Evolutionary conservation across 2,329 filamentous ascomycete species (phyloP).

Genomic region (Aspergillus transmontanensis): DNA sequence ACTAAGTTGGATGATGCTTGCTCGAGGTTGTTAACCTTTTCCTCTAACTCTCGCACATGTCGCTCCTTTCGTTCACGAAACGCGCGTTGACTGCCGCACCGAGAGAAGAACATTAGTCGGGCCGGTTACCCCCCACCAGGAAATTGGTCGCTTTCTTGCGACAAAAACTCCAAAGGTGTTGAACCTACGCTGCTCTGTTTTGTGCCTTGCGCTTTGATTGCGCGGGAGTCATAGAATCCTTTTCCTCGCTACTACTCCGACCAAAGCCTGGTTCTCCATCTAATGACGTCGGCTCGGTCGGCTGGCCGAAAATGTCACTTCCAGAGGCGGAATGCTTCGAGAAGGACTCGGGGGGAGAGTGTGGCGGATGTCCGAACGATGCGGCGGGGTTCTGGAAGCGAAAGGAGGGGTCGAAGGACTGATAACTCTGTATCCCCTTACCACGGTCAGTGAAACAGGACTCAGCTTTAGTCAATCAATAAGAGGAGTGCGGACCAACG

Average conservation of each 20-base stretch:
- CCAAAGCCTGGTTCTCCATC: conserved; percentile 33
- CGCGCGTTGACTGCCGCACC: conserved; percentile 73
- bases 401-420: conserved; percentile 42
- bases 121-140: background rate
- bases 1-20: conserved; percentile 71
- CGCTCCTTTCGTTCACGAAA: conserved; percentile 95
- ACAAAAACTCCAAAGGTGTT: conserved; percentile 1
- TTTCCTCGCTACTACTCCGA: conserved; percentile 57
- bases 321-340: conserved; percentile 36
- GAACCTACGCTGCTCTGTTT: conserved; percentile 70
- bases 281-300: conserved; percentile 29
- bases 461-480: background rate
- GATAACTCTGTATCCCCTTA: conserved; percentile 30
- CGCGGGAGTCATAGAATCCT: conserved; percentile 56
- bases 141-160: background rate
- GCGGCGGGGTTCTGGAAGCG: conserved; percentile 33
- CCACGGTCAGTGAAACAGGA: conserved; percentile 15
- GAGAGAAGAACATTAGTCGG: background rate
- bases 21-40: conserved; percentile 77
- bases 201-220: conserved; percentile 69
- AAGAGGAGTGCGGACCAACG: conserved; percentile 25
- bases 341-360: conserved; percentile 41
- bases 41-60: conserved; percentile 90
- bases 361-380: conserved; percentile 34
- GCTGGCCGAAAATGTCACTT: conserved; percentile 26